Conservation (phyloP, 164 flowering plant species). For the Tinospora cordifolia region DNA sequence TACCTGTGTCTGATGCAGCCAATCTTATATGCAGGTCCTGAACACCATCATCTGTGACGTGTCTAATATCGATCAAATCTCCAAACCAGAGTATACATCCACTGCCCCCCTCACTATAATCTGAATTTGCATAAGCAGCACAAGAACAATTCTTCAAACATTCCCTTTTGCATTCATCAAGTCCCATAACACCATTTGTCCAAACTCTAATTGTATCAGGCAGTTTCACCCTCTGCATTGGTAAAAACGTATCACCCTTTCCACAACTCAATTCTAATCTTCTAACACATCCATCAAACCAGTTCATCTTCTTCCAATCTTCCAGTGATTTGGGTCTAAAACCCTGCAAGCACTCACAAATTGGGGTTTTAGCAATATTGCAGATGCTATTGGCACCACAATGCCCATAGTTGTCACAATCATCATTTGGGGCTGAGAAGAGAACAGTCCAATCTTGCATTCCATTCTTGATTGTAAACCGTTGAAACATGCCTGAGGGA, state of each 20-base stretch:
- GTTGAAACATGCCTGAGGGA: conserved; percentile 21
- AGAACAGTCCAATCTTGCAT: conserved; percentile 6
- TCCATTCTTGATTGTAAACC: conserved; percentile 17
- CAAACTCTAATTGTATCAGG: neutral
- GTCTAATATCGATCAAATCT: conserved; percentile 6
- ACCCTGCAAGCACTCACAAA: conserved; percentile 36
- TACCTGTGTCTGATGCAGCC: conserved; percentile 16
- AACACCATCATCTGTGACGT: neutral
- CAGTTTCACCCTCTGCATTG: conserved; percentile 1
- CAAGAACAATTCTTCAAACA: conserved; percentile 23
- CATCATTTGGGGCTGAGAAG: conserved; percentile 2
- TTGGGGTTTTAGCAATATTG: conserved; percentile 3
- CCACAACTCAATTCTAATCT: neutral
- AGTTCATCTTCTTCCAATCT: neutral
- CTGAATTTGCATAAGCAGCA: conserved; percentile 14
- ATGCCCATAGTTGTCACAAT: conserved; percentile 26
- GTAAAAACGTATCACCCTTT: neutral
- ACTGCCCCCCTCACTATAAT: neutral
- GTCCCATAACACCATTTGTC: neutral
- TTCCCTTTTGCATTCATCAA: conserved; percentile 10
- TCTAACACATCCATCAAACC: neutral
- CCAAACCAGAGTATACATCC: conserved; percentile 16
- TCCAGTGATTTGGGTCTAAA: conserved; percentile 18
- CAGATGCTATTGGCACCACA: conserved; percentile 35
- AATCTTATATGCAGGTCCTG: conserved; percentile 4